phyloP scores from a whole-genome alignment of 108 stramenopile genomes.

The Nitzschia inconspicua region DNA sequence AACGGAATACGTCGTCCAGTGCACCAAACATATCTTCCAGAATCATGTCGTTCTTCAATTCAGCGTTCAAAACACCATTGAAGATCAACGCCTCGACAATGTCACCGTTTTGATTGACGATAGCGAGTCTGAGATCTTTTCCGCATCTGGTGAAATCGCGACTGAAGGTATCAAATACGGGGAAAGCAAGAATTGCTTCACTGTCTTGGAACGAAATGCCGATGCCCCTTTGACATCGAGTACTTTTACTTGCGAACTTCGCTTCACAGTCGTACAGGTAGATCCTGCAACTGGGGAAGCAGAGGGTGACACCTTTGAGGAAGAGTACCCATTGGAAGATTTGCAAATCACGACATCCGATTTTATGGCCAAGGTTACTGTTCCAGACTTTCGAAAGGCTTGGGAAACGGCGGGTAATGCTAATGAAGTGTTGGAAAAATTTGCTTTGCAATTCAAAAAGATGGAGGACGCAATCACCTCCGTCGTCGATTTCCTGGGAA shows the following conservation, averaged over 20 bases:
- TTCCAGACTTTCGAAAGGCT: slow-evolving; percentile 80
- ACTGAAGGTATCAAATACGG: slow-evolving; percentile 57
- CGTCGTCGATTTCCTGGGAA: slow-evolving; percentile 84
- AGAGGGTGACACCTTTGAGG: slow-evolving; percentile 78
- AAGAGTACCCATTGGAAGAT: slow-evolving; percentile 93
- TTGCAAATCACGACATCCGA: slow-evolving; percentile 81
- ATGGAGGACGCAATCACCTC: slow-evolving; percentile 80
- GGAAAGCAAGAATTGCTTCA: slow-evolving; percentile 72
- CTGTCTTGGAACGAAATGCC: slow-evolving; percentile 57
- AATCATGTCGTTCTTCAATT: slow-evolving; percentile 91
- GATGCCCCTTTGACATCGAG: slow-evolving; percentile 33
- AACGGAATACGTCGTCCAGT: slow-evolving; percentile 87
- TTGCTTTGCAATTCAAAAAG: slow-evolving; percentile 87
- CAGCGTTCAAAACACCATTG: slow-evolving; percentile 90
- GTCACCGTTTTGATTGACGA: slow-evolving; percentile 86
- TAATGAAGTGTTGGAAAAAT: slow-evolving; percentile 91
- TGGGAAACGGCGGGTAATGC: slow-evolving; percentile 84
- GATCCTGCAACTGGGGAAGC: slow-evolving; percentile 82
- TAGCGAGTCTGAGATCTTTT: slow-evolving; percentile 52
- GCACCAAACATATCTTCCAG: slow-evolving; percentile 90
- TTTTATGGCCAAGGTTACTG: slow-evolving; percentile 90
- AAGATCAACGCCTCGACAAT: slow-evolving; percentile 83
- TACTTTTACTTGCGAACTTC: slow-evolving; percentile 66
- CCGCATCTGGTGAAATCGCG: slow-evolving; percentile 58
- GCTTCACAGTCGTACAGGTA: slow-evolving; percentile 75